These are phyloP conservation scores for Pleurotus platypus DNA, from an alignment of 768 basidiomycete species.

Conservation along the genomic window DNA sequence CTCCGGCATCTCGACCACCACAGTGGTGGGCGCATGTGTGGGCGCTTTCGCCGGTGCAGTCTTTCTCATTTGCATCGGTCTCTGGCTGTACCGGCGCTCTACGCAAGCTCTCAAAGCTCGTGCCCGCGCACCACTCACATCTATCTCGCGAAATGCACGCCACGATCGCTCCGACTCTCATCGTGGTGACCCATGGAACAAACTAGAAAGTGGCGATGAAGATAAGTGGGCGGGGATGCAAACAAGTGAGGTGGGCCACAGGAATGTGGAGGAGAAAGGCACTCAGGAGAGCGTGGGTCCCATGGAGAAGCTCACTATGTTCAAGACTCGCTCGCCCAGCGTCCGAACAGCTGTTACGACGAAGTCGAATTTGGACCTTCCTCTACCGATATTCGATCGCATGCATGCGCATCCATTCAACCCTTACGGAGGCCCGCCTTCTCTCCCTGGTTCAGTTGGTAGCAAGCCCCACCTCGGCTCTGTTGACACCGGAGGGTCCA, in stretches of 20 bases:
- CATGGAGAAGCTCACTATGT: slow-evolving; percentile 64
- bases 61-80: slow-evolving; percentile 45
- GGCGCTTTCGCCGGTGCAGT: slow-evolving; percentile 55
- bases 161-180: slow-evolving; percentile 39
- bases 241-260: not conserved
- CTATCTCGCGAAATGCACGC: slow-evolving; percentile 32
- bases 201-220: slow-evolving; percentile 44
- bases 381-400: slow-evolving; percentile 29
- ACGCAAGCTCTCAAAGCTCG: slow-evolving; percentile 34
- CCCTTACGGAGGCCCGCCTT: slow-evolving; percentile 52
- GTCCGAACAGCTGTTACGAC: slow-evolving; percentile 51
- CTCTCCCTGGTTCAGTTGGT: slow-evolving; percentile 35
- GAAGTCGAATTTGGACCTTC: slow-evolving; percentile 30
- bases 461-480: slow-evolving; percentile 32
- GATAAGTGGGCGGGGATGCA: slow-evolving; percentile 44
- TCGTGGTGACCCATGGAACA: slow-evolving; percentile 53
- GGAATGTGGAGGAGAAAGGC: slow-evolving; percentile 33
- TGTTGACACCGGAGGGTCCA: slow-evolving; percentile 33
- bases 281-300: slow-evolving; percentile 37
- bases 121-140: slow-evolving; percentile 18
- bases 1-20: slow-evolving; percentile 36
- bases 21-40: slow-evolving; percentile 62
- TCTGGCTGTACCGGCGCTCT: slow-evolving; percentile 55
- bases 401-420: slow-evolving; percentile 49
- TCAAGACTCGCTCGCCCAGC: slow-evolving; percentile 58